phyloP scores from a whole-genome alignment of 768 basidiomycete genomes.

The Lenzites betulinus region DNA sequence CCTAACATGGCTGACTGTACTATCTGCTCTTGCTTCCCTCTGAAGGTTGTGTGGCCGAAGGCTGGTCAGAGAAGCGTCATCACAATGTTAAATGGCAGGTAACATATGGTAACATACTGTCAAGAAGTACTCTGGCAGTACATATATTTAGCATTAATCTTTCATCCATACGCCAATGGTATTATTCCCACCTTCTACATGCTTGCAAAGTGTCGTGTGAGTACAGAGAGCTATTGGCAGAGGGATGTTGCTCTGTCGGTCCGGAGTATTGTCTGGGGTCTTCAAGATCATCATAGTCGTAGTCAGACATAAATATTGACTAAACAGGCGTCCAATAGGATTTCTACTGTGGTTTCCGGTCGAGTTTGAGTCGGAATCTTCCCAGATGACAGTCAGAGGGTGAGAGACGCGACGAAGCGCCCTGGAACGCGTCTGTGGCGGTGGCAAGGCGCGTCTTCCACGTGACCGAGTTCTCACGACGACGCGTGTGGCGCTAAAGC shows the following conservation, averaged over 20 bases:
- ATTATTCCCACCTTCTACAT: not conserved
- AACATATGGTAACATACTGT: not conserved
- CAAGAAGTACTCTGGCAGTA: not conserved
- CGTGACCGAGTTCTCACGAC: conserved; percentile 18
- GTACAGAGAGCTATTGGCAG: not conserved
- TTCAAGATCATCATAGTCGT: not conserved
- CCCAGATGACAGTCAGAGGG: not conserved
- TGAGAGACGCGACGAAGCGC: not conserved
- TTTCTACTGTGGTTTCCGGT: too few species aligned
- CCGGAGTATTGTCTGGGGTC: too few species aligned
- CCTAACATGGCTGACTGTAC: conserved; percentile 70
- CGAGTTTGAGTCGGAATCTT: too few species aligned
- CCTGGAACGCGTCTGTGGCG: conserved; percentile 15
- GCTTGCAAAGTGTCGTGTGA: not conserved
- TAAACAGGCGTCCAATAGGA: too few species aligned
- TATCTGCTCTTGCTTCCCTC: conserved; percentile 78
- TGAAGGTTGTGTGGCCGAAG: conserved; percentile 69
- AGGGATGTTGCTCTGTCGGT: too few species aligned
- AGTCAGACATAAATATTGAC: not conserved
- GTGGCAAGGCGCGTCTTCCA: conserved; percentile 1
- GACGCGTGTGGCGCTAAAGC: not conserved
- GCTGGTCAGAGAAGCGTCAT: conserved; percentile 43
- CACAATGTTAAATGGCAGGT: not conserved
- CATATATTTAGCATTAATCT: not conserved
- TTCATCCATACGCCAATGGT: not conserved